These are phyloP conservation scores for Phaeoacremonium minimum DNA, from an alignment of 2,329 filamentous ascomycete species.

Conservation along the genomic window DNA sequence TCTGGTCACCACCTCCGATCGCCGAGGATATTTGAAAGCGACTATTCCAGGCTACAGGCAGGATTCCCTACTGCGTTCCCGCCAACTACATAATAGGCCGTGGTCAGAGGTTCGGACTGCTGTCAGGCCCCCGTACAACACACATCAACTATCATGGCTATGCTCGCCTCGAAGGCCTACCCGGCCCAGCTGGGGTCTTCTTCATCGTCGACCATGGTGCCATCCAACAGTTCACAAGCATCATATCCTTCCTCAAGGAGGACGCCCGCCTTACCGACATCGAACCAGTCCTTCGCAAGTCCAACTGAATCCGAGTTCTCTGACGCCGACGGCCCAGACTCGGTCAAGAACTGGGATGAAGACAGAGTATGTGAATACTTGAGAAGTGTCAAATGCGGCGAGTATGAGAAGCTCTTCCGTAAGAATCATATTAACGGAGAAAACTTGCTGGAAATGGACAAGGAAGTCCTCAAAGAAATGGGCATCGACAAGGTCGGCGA, in stretches of 20 bases:
- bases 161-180: constrained; percentile 72
- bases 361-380: constrained; percentile 89
- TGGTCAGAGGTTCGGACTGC: no score
- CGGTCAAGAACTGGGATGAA: constrained; percentile 85
- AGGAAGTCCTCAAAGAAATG: constrained; percentile 94
- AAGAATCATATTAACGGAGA: constrained; percentile 97
- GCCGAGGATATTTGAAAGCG: no score
- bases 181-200: constrained; percentile 56
- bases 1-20: no score
- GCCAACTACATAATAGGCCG: no score
- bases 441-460: constrained; percentile 94
- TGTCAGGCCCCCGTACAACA: no score
- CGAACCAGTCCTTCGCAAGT: constrained; percentile 63
- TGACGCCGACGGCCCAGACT: constrained; percentile 71
- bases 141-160: constrained; percentile 61
- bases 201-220: constrained; percentile 35
- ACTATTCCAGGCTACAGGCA: no score
- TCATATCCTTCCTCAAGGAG: constrained; percentile 48
- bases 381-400: constrained; percentile 82
- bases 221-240: constrained; percentile 40
- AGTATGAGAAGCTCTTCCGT: constrained; percentile 87
- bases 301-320: constrained; percentile 93
- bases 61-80: no score
- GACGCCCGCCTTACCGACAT: constrained; percentile 40
- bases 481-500: constrained; percentile 98